phyloP scores from a whole-genome alignment of 345 rosid genomes.

The Excoecaria agallocha region DNA sequence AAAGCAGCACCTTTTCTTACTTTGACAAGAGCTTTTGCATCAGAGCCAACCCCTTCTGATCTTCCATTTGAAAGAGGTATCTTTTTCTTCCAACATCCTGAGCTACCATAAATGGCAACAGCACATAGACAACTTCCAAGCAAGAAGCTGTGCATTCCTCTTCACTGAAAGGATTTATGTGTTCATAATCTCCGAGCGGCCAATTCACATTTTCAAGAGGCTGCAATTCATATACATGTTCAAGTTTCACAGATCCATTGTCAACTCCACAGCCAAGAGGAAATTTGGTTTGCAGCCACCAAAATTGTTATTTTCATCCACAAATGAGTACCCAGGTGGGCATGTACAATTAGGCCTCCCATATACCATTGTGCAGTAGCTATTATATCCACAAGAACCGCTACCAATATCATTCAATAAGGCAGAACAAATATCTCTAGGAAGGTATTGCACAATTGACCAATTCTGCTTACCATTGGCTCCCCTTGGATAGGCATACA shows the following conservation, averaged over 20 bases:
- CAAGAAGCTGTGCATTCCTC: slow-evolving; percentile 27
- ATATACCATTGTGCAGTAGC: slow-evolving; percentile 20
- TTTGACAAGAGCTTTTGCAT: background rate
- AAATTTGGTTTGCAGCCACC: slow-evolving; percentile 25
- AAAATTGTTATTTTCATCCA: slow-evolving; percentile 11
- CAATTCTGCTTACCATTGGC: slow-evolving; percentile 5
- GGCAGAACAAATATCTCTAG: slow-evolving; percentile 24
- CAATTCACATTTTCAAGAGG: slow-evolving; percentile 18
- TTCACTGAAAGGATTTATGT: slow-evolving; percentile 19
- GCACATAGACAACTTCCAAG: slow-evolving; percentile 35
- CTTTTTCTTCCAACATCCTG: slow-evolving; percentile 6
- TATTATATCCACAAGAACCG: slow-evolving; percentile 38
- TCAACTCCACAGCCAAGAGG: slow-evolving; percentile 21
- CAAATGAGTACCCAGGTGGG: slow-evolving; percentile 22
- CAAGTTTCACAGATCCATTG: background rate
- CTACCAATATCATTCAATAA: background rate
- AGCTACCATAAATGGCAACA: slow-evolving; percentile 5
- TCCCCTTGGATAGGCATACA: slow-evolving; percentile 25
- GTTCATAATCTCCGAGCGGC: slow-evolving; percentile 34
- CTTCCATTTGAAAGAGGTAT: slow-evolving; percentile 8
- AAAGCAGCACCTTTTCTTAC: slow-evolving; percentile 1
- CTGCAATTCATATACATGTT: slow-evolving; percentile 14
- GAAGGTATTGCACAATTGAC: slow-evolving; percentile 11
- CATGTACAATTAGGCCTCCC: slow-evolving; percentile 26
- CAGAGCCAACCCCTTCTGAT: background rate